phyloP scores from a whole-genome alignment of 1,284 basidiomycete species.

The Pseudozyma sp. region DNA sequence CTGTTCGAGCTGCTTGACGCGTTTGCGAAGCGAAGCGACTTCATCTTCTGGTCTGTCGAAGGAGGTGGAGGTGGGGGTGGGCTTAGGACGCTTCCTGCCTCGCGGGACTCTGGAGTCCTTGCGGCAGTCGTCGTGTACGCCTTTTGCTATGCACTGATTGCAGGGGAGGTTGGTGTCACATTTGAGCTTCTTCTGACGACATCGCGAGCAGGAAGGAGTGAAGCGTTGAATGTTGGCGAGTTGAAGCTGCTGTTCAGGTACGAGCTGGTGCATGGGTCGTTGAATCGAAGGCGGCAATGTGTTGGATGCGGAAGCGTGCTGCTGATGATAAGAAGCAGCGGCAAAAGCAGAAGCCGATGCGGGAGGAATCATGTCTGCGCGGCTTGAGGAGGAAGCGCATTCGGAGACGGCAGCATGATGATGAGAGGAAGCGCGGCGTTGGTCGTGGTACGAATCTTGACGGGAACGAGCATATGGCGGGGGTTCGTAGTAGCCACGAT shows the following conservation, averaged over 20 bases:
- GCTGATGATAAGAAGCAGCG: conserved; percentile 1
- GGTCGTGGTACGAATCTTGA: background rate
- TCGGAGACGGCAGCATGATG: conserved; percentile 8
- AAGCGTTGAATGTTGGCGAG: conserved; percentile 44
- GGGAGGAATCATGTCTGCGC: background rate
- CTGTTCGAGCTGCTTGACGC: conserved; percentile 38
- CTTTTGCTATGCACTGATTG: conserved; percentile 58
- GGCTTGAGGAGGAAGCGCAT: background rate
- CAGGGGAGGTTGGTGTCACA: conserved; percentile 51
- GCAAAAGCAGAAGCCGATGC: background rate
- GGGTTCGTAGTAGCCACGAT: conserved; percentile 9
- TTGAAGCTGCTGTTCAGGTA: conserved; percentile 45
- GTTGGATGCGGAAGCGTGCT: background rate
- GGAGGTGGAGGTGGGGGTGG: conserved; percentile 2
- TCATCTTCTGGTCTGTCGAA: conserved; percentile 29
- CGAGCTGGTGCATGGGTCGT: conserved; percentile 34
- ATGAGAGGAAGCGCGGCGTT: conserved; percentile 4
- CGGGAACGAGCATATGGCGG: background rate
- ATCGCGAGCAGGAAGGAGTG: conserved; percentile 50
- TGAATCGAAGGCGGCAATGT: conserved; percentile 24
- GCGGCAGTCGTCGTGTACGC: conserved; percentile 47
- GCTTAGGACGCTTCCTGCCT: conserved; percentile 50
- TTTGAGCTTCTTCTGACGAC: conserved; percentile 54
- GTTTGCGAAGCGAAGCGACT: conserved; percentile 32
- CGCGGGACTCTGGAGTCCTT: conserved; percentile 49